These are phyloP conservation scores for Arthrinium phaeospermum DNA, from an alignment of 2,329 filamentous ascomycete genomes.

Conservation along the genomic window DNA sequence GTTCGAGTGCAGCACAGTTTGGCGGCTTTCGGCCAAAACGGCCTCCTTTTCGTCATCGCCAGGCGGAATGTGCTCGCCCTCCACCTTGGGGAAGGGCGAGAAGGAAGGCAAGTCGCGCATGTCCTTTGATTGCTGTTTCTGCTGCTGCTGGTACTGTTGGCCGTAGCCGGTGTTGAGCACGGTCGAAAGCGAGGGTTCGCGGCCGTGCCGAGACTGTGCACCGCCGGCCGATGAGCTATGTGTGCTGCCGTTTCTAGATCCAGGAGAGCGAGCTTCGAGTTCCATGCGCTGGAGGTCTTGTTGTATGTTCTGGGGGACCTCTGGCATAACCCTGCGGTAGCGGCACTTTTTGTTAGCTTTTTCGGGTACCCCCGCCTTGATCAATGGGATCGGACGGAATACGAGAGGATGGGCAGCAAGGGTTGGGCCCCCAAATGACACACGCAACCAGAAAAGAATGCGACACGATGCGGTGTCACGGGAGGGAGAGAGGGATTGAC, in stretches of 20 bases:
- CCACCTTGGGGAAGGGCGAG: constrained; percentile 88
- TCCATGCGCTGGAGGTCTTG: constrained; percentile 92
- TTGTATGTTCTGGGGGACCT: constrained; percentile 96
- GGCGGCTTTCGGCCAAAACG: constrained; percentile 82
- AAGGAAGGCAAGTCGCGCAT: constrained; percentile 72
- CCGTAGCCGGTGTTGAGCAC: constrained; percentile 41
- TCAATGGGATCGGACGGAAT: background rate
- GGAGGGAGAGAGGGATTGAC: constrained; percentile 22
- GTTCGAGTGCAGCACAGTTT: constrained; percentile 87
- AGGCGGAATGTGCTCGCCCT: constrained; percentile 86
- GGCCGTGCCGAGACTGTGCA: constrained; percentile 41
- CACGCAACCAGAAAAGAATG: background rate
- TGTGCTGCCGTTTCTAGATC: constrained; percentile 40
- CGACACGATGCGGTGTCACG: background rate
- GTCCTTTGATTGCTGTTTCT: constrained; percentile 33
- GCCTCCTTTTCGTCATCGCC: constrained; percentile 94
- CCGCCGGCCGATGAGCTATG: constrained; percentile 33
- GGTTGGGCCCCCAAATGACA: constrained; percentile 13
- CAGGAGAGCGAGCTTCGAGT: constrained; percentile 70
- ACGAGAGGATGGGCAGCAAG: constrained; percentile 1
- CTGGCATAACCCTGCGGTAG: constrained; percentile 80
- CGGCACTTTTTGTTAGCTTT: constrained; percentile 12
- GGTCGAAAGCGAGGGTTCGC: constrained; percentile 51
- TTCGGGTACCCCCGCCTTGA: background rate
- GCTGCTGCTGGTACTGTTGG: constrained; percentile 37